Percentiles rank a stretch among this genome's conserved stretches.
Conservation (phyloP, 352 stramenopile genomes). For the Phytophthora rubi region DNA sequence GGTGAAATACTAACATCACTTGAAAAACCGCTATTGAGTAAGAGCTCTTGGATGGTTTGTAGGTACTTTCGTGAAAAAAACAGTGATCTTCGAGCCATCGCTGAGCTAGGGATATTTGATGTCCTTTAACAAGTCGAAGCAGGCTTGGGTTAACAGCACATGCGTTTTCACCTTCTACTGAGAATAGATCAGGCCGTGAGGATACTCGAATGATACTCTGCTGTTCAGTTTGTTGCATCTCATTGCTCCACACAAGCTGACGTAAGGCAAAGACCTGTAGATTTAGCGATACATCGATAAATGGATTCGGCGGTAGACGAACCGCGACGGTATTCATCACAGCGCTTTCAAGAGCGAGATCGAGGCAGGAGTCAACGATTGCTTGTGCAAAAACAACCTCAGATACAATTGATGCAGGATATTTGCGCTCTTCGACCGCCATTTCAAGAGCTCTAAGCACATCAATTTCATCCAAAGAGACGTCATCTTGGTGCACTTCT, state of each 20-base stretch:
- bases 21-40: constrained; percentile 42
- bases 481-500: background rate
- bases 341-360: constrained; percentile 57
- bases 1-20: constrained; percentile 38
- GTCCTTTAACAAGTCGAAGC: constrained; percentile 17
- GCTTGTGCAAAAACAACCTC: constrained; percentile 57
- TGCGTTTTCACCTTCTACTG: constrained; percentile 4
- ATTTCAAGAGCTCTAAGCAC: constrained; percentile 41
- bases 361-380: constrained; percentile 50
- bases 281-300: constrained; percentile 44
- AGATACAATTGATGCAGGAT: constrained; percentile 44
- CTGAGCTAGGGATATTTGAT: constrained; percentile 19
- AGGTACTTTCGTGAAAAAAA: constrained; percentile 30
- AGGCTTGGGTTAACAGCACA: constrained; percentile 33
- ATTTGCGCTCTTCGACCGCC: constrained; percentile 38
- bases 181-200: constrained; percentile 10
- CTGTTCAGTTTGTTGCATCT: constrained; percentile 1
- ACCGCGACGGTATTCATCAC: constrained; percentile 54
- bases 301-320: constrained; percentile 56
- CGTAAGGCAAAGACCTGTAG: constrained; percentile 49
- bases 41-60: constrained; percentile 47
- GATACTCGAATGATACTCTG: constrained; percentile 5
- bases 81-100: constrained; percentile 31
- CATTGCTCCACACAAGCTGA: constrained; percentile 35
- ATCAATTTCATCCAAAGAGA: constrained; percentile 27